Evolutionary conservation across 805 yeast genomes (phyloP), one percentile per base, ranked within the genome.

Genomic region (Saturnispora gosingensis): DNA sequence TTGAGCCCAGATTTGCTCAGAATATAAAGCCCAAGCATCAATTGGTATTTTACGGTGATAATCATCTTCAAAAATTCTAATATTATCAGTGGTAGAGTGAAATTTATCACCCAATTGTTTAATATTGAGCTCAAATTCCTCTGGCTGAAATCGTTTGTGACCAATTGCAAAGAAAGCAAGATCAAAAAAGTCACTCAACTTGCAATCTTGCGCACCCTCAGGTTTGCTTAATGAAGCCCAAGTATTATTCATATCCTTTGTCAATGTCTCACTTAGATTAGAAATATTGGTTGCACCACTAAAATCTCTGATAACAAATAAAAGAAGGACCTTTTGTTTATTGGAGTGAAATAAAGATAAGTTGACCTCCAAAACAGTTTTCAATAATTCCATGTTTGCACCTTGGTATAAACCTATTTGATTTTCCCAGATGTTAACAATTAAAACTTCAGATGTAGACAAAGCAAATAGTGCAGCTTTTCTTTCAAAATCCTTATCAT

Each of bases 371-470:
- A 93, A 89, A 3, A 93, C 99, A 0, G 99, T 93, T 64, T 90
- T 90, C 58, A 93, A 73, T 44, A 93, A 71, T 1, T 93, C 98
- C 96, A 93, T 85, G 63, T 93, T 93, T 24, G 97, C 97, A 49
- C 99, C 99, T 66, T 91, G 97, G 64, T 93, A 93, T 43, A 93
- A 74, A 9, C 99, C 99, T 52, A 93, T 89, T 68, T 93, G 99
- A 59, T 88, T 85, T 66, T 93, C 99, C 97, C 98, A 93, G 63
- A 91, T 80, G 67, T 93, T 93, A 43, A 93, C 85, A 54, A 93
- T 88, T 59, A 93, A 73, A 5, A 90, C 82, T 63, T 93, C 98
- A 15, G 93, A 82, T 0, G 97, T 90, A 10, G 97, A 80, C 55
- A 93, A 72, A 0, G 99, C 98, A 72, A 93, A 93, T 43, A 93